Base-by-base conservation (phyloP, 2,329 filamentous ascomycete genomes). In the Fusarium staphyleae region DNA sequence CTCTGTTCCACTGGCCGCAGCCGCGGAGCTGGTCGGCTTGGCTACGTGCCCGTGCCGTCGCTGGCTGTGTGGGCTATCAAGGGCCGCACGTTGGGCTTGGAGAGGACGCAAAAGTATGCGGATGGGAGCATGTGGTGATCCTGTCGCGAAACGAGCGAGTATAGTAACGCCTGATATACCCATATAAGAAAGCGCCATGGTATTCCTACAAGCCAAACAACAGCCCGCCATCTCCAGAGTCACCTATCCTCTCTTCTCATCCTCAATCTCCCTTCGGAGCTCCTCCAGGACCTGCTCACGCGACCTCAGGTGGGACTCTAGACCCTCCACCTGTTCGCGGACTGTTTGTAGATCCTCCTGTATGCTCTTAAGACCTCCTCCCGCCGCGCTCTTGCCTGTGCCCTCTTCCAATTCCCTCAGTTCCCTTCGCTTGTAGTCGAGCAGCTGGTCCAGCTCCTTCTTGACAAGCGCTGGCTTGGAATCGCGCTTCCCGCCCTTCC, bases 361-460 rank as follows among this genome's bases (percentile, higher is more conserved):
- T 34, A 97, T 86, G 30, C 87, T 86, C 74, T 92, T 89, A 55
- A 98, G 72, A 56, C 83, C 84, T 58, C 87, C 85, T 0, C 91
- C 92, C 7, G 83, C 84, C 68, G 87, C 86, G 44, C 78, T 85
- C 76, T 82, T 87, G 59, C 84, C 87, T 48, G 84, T 82, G 24
- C 89, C 90, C 59, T 86, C 83, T 74, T 95, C 88, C 74, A 92
- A 69, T 43, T 89, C 92, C 64, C 85, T 81, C 71, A 93, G 79
- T 78, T 87, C 88, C 69, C 86, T 86, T 72, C 91, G 81, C 84
- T 99, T 99, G 74, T 96, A 98, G 70, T 99, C 95, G 35, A 99
- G 80, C 74, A 99, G 76, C 77, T 96, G 91, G 74, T 98, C 91
- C 39, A 97, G 79, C 76, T 99, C 95, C 59, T 93, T 83, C 82